Conservation (phyloP, 2,329 filamentous ascomycete species). For the Talaromyces piceae region DNA sequence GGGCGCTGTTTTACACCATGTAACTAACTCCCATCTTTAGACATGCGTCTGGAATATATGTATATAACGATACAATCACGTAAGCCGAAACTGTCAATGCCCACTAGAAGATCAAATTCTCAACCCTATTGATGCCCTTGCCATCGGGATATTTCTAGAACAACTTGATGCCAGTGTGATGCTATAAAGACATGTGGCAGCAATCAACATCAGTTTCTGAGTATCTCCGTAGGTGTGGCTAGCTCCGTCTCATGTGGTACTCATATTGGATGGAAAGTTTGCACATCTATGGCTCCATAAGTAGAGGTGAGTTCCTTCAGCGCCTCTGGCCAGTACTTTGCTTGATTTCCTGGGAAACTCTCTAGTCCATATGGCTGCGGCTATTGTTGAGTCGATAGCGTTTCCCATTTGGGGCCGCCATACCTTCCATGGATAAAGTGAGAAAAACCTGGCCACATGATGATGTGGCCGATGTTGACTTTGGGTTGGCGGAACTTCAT, state of each 20-base stretch:
- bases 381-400: slow-evolving; percentile 46
- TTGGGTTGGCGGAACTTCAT: slow-evolving; percentile 45
- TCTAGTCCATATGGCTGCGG: slow-evolving; percentile 52
- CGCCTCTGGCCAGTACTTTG: slow-evolving; percentile 32
- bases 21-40: not conserved
- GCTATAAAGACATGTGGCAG: slow-evolving; percentile 15
- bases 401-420: slow-evolving; percentile 48
- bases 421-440: slow-evolving; percentile 46
- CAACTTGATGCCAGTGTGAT: slow-evolving; percentile 12
- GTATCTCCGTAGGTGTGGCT: slow-evolving; percentile 39
- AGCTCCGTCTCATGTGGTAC: slow-evolving; percentile 35
- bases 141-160: slow-evolving; percentile 18
- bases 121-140: slow-evolving; percentile 15
- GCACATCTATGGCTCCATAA: slow-evolving; percentile 29
- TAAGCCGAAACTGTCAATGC: not conserved
- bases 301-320: slow-evolving; percentile 29
- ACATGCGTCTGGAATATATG: not conserved
- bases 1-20: too few species aligned
- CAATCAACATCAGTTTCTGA: slow-evolving; percentile 35
- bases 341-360: slow-evolving; percentile 42
- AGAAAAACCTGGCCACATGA: slow-evolving; percentile 51
- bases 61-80: too few species aligned
- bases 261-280: slow-evolving; percentile 39
- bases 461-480: slow-evolving; percentile 41
- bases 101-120: slow-evolving; percentile 12